Evolutionary conservation across 495 filamentous ascomycete species (phyloP).

Genomic region (Penicillium waksmanii): DNA sequence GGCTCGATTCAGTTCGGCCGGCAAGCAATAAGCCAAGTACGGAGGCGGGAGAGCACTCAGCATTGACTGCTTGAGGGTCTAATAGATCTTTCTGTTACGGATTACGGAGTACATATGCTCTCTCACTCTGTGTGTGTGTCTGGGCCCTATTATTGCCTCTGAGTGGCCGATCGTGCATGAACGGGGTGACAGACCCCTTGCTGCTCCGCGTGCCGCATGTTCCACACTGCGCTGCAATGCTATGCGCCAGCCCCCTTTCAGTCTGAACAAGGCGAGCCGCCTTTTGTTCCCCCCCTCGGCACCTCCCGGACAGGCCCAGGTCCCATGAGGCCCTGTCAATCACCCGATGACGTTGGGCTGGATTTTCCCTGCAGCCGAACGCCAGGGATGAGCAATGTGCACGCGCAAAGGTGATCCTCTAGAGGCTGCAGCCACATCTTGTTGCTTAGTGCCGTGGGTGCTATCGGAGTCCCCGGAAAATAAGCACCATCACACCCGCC

Average conservation of each 20-base stretch:
- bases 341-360: slow-evolving; percentile 19
- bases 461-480: slow-evolving; percentile 16
- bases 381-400: slow-evolving; percentile 34
- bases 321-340: slow-evolving; percentile 14
- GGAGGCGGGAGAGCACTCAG: neutral
- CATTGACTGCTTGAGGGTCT: neutral
- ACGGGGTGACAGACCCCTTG: slow-evolving; percentile 42
- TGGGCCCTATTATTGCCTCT: slow-evolving; percentile 24
- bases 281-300: slow-evolving; percentile 15
- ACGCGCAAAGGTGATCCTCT: slow-evolving; percentile 25
- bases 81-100: neutral
- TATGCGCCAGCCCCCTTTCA: slow-evolving; percentile 10
- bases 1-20: neutral
- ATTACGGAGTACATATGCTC: neutral
- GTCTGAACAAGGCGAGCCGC: slow-evolving; percentile 15
- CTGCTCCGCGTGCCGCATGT: slow-evolving; percentile 46
- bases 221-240: slow-evolving; percentile 44
- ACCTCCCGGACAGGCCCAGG: slow-evolving; percentile 15
- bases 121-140: neutral
- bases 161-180: slow-evolving; percentile 32
- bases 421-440: slow-evolving; percentile 42
- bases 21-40: neutral
- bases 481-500: neutral
- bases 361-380: slow-evolving; percentile 26
- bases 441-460: slow-evolving; percentile 13